Evolutionary conservation across 1,139 yeast genomes (phyloP), one percentile per base, ranked within the genome.

Genomic region (Yamadazyma atlantica): DNA sequence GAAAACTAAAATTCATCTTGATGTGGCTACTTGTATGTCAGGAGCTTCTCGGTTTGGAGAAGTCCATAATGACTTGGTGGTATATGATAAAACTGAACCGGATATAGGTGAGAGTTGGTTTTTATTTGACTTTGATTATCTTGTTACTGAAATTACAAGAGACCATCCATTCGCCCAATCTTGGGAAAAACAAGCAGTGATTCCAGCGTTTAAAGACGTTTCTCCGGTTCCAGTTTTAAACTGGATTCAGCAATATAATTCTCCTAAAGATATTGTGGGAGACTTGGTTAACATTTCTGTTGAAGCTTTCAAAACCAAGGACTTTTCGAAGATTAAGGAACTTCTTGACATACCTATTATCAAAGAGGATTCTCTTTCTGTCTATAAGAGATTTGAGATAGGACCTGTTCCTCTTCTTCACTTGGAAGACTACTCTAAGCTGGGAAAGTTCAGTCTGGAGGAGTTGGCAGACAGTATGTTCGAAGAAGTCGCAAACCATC

Each of bases 1-100:
- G 10, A 24, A 37, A 3, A 36, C 50, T 6, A 50, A 67, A 0
- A 78, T 88, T 4, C 96, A 89, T 56, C 62, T 88, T 64, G 95
- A 86, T 51, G 82, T 82, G 2, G 80, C 86, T 0, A 74, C 94
- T 2, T 86, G 96, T 55, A 88, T 88, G 95, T 78, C 90, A 1
- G 98, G 98, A 6, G 83, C 82, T 5, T 77, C 89, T 3, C 67
- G 80, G 39, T 90, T 90, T 59, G 83, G 83, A 1, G 82, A 86
- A 53, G 50, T 80, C 11, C 70, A 72, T 41, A 49, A 55, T 24
- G 53, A 62, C 18, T 50, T 56, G 15, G 58, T 85, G n/a, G 60
- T 51, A 1, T 90, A 87, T 55, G 96, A 89, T 58, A 87, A 84
- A 54, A 77, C 90, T 0, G 97, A 90, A 55, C n/a, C n/a, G n/a